Evolutionary conservation across 164 flowering plant species (phyloP).

Genomic region (Umbellularia californica): DNA sequence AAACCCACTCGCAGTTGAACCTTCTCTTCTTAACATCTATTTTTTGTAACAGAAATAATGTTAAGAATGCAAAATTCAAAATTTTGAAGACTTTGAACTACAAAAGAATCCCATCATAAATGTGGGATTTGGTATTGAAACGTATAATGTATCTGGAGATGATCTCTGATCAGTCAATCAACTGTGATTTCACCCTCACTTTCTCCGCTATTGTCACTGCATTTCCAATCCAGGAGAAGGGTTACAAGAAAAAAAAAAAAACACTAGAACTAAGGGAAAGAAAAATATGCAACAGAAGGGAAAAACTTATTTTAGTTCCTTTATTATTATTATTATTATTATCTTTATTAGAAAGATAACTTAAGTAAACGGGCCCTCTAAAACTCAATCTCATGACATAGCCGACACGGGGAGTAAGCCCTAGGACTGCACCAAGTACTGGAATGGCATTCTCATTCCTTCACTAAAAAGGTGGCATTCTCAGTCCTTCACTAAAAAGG

Average conservation of each 20-base stretch:
- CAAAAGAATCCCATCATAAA: conserved; percentile 6
- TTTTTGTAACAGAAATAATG: not conserved
- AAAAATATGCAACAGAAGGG: not conserved
- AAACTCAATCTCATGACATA: no score
- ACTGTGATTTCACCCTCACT: conserved; percentile 59
- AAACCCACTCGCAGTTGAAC: not conserved
- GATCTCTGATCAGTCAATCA: conserved; percentile 24
- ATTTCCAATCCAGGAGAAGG: conserved; percentile 14
- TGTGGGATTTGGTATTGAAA: not conserved
- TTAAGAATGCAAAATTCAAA: not conserved
- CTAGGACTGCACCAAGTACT: no score
- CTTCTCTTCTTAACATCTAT: not conserved
- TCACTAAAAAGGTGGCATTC: no score
- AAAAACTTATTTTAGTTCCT: no score
- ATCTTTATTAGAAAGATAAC: no score
- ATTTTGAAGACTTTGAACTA: not conserved
- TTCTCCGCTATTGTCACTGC: conserved; percentile 84
- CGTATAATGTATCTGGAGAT: not conserved
- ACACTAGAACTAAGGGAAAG: not conserved
- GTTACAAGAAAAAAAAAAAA: not conserved
- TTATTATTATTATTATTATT: no score
- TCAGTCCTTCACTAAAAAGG: no score
- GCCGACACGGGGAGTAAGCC: no score
- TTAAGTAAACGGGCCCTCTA: no score
- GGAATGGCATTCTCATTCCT: no score